Conservation (phyloP, 2,329 filamentous ascomycete genomes). For the Cercospora citrullina region DNA sequence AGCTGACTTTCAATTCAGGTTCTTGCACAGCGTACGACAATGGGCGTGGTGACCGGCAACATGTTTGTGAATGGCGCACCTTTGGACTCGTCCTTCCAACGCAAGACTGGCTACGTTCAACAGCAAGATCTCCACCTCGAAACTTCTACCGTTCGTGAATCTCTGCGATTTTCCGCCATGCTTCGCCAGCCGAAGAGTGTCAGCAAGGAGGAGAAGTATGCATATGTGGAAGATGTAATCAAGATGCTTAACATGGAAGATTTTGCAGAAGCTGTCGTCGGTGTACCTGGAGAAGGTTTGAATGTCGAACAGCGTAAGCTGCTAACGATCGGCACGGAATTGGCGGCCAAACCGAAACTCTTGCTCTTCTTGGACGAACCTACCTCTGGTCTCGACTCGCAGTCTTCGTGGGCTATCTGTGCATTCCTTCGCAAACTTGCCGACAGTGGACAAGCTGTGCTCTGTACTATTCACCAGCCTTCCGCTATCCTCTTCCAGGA, state of each 20-base stretch:
- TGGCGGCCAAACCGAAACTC: conserved; percentile 54
- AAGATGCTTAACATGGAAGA: conserved; percentile 67
- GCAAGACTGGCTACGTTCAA: conserved; percentile 67
- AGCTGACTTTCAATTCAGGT: conserved; percentile 34
- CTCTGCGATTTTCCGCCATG: conserved; percentile 57
- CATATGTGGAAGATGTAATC: conserved; percentile 65
- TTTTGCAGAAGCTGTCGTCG: conserved; percentile 63
- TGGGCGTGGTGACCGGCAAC: conserved; percentile 65
- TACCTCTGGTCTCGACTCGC: conserved; percentile 61
- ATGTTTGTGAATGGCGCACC: conserved; percentile 65
- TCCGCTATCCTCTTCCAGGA: conserved; percentile 48
- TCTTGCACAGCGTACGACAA: conserved; percentile 58
- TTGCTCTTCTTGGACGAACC: conserved; percentile 64
- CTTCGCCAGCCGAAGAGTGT: conserved; percentile 58
- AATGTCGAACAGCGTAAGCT: conserved; percentile 64
- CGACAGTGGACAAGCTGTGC: conserved; percentile 47
- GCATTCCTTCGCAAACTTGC: conserved; percentile 63
- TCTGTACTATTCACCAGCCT: conserved; percentile 52
- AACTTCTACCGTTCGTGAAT: conserved; percentile 58
- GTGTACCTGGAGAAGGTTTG: conserved; percentile 61
- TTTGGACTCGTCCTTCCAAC: conserved; percentile 59
- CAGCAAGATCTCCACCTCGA: conserved; percentile 64
- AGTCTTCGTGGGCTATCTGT: conserved; percentile 65
- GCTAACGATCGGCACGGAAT: conserved; percentile 56
- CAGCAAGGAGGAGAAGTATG: conserved; percentile 58